Percentiles rank a stretch among this genome's conserved stretches.
Evolutionary conservation across 257 asterid genomes (phyloP).

Genomic region (Penstemon davidsonii): DNA sequence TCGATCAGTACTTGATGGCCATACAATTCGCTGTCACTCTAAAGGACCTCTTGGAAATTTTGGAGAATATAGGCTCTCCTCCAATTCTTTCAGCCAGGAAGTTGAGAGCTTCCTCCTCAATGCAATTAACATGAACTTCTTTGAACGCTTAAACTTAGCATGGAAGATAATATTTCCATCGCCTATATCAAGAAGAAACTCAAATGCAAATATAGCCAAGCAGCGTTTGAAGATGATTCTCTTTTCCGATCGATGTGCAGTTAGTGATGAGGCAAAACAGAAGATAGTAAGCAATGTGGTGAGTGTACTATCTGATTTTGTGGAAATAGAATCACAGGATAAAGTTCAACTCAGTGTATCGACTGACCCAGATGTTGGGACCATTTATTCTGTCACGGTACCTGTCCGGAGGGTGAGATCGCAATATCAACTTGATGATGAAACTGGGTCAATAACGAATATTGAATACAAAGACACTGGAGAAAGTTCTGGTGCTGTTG

Average conservation of each 20-base stretch:
- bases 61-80: slow-evolving; percentile 54
- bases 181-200: slow-evolving; percentile 50
- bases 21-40: slow-evolving; percentile 54
- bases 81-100: slow-evolving; percentile 61
- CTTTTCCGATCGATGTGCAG: slow-evolving; percentile 92
- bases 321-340: slow-evolving; percentile 92
- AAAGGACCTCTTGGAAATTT: slow-evolving; percentile 55
- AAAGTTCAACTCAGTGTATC: slow-evolving; percentile 87
- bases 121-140: slow-evolving; percentile 69
- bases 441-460: slow-evolving; percentile 69
- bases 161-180: slow-evolving; percentile 95
- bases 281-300: slow-evolving; percentile 82
- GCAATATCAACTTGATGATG: slow-evolving; percentile 77
- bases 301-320: slow-evolving; percentile 75
- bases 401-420: slow-evolving; percentile 70
- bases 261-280: slow-evolving; percentile 93
- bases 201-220: slow-evolving; percentile 88
- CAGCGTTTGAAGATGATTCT: slow-evolving; percentile 92
- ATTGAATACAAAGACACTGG: slow-evolving; percentile 82
- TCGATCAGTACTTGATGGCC: slow-evolving; percentile 37
- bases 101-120: slow-evolving; percentile 72
- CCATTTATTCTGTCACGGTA: slow-evolving; percentile 82
- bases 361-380: slow-evolving; percentile 85
- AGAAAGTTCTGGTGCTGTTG: slow-evolving; percentile 80
- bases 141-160: slow-evolving; percentile 84